These are phyloP conservation scores for Melastoma candidum DNA, from an alignment of 441 rosid genomes.

Conservation along the genomic window DNA sequence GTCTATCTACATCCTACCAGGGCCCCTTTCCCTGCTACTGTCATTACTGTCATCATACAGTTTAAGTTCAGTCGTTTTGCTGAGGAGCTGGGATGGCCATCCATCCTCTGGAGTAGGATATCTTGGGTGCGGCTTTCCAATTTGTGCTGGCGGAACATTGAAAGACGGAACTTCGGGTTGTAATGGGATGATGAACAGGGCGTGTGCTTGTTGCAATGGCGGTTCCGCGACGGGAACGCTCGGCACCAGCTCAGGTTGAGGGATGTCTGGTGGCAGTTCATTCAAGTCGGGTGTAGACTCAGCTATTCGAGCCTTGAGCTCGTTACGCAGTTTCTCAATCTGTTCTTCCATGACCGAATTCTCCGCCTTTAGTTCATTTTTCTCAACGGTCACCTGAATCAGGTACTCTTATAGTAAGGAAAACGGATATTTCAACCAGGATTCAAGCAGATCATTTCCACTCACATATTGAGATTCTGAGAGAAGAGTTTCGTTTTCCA, in stretches of 20 bases:
- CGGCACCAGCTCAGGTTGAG: slow-evolving; percentile 28
- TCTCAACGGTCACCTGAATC: slow-evolving; percentile 61
- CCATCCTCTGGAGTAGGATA: slow-evolving; percentile 63
- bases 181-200: slow-evolving; percentile 61
- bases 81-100: slow-evolving; percentile 75
- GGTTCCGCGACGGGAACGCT: slow-evolving; percentile 24
- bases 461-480: slow-evolving; percentile 82
- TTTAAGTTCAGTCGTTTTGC: slow-evolving; percentile 28
- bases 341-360: slow-evolving; percentile 52
- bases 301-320: slow-evolving; percentile 36
- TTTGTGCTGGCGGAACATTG: slow-evolving; percentile 24
- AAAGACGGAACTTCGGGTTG: slow-evolving; percentile 35
- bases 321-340: slow-evolving; percentile 40
- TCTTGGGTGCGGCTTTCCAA: slow-evolving; percentile 91
- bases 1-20: slow-evolving; percentile 17
- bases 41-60: slow-evolving; percentile 9
- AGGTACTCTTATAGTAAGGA: background rate
- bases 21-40: slow-evolving; percentile 14
- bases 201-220: slow-evolving; percentile 31
- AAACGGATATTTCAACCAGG: too few species aligned
- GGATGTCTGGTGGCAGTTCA: slow-evolving; percentile 30
- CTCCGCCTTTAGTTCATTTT: slow-evolving; percentile 73
- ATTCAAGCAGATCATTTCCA: background rate
- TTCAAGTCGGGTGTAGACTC: slow-evolving; percentile 51
- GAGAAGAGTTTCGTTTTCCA: slow-evolving; percentile 50